Evolutionary conservation across 805 yeast genomes (phyloP).

Genomic region (Torulaspora microellipsoides): DNA sequence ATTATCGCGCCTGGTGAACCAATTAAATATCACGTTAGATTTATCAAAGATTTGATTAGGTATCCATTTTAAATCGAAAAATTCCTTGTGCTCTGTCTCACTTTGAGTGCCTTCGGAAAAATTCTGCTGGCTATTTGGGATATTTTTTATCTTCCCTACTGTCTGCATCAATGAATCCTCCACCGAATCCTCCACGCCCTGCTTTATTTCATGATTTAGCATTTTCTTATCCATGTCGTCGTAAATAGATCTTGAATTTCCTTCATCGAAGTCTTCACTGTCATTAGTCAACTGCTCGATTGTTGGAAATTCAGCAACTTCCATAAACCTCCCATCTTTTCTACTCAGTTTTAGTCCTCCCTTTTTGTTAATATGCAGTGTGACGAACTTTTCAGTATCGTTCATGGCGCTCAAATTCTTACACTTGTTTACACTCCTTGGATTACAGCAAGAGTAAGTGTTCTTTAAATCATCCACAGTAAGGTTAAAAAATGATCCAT

Average conservation of each 20-base stretch:
- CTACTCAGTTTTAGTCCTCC: conserved; percentile 1
- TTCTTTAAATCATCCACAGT: conserved; percentile 4
- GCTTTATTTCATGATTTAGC: too few species aligned
- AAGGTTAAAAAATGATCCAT: conserved; percentile 2
- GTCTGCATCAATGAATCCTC: too few species aligned
- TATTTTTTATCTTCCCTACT: too few species aligned
- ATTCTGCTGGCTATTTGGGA: neutral
- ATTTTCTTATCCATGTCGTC: too few species aligned
- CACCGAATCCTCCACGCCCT: too few species aligned
- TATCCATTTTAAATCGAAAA: conserved; percentile 11
- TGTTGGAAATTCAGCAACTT: conserved; percentile 4
- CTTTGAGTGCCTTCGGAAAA: neutral
- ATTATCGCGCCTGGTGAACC: conserved; percentile 8
- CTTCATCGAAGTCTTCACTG: neutral
- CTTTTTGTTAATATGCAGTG: neutral
- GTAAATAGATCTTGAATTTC: neutral
- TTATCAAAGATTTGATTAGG: conserved; percentile 9
- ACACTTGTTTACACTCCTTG: neutral
- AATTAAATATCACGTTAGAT: conserved; percentile 5
- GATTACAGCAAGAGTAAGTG: neutral
- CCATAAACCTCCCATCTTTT: neutral
- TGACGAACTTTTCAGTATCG: neutral
- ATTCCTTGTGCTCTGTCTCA: conserved; percentile 1
- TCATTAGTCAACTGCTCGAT: conserved; percentile 3
- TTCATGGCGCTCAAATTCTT: neutral